Evolutionary conservation across 306 rosid species (phyloP).

Genomic region (Acacia crassicarpa): DNA sequence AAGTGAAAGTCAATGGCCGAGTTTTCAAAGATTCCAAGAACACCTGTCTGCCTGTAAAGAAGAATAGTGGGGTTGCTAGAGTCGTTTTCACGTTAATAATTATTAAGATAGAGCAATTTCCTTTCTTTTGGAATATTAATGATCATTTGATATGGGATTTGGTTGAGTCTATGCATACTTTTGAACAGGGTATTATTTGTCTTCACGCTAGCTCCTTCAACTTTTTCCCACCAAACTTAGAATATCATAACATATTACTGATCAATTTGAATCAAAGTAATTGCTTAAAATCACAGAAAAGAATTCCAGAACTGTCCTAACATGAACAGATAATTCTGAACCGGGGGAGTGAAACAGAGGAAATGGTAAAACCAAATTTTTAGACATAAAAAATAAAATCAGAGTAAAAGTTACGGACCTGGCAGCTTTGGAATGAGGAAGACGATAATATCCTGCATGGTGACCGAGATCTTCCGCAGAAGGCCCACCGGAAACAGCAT

Average conservation of each 20-base stretch:
- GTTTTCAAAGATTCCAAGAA: neutral
- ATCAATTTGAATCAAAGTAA: neutral
- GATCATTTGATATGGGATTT: neutral
- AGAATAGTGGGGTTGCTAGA: conserved; percentile 14
- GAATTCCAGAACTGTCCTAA: neutral
- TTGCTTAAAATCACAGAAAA: neutral
- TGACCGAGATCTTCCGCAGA: conserved; percentile 75
- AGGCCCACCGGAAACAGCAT: conserved; percentile 34
- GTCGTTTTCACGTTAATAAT: conserved; percentile 1
- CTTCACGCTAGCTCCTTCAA: neutral
- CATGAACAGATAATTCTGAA: neutral
- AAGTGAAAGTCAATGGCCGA: neutral
- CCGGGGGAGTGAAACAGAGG: neutral
- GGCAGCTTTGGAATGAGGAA: conserved; percentile 70
- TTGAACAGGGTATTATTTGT: conserved; percentile 2
- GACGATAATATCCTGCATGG: conserved; percentile 84
- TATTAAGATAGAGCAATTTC: neutral
- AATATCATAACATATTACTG: neutral
- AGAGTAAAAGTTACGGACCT: conserved; percentile 44
- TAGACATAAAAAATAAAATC: neutral
- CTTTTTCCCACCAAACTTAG: neutral
- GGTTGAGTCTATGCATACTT: neutral
- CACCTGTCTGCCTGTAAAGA: neutral
- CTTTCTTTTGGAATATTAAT: neutral
- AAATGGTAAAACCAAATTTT: neutral